phyloP scores from a whole-genome alignment of 2,329 filamentous ascomycete genomes.

The Calonectria hongkongensis region DNA sequence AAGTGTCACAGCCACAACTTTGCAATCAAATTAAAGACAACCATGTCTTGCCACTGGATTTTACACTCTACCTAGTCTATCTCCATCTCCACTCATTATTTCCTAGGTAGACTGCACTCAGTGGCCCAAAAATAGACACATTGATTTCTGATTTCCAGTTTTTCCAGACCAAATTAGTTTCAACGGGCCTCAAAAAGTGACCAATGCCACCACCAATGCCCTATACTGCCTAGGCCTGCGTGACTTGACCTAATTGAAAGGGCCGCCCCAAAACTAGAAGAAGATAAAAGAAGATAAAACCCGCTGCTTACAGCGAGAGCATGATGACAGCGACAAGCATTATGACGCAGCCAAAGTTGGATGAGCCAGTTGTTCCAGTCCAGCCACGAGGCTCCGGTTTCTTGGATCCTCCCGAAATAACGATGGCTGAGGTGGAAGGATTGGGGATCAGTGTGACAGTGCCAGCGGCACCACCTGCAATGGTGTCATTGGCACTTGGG shows the following conservation, averaged over 20 bases:
- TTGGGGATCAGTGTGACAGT: slow-evolving; percentile 50
- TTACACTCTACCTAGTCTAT: slow-evolving; percentile 30
- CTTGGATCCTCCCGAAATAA: slow-evolving; percentile 59
- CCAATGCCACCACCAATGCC: background rate
- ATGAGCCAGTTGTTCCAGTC: slow-evolving; percentile 55
- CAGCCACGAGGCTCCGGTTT: slow-evolving; percentile 57
- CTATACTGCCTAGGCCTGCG: background rate
- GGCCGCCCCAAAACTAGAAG: background rate
- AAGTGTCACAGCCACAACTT: slow-evolving; percentile 14
- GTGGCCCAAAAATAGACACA: slow-evolving; percentile 49
- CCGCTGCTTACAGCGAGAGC: slow-evolving; percentile 56
- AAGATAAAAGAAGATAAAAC: background rate
- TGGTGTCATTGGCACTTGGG: slow-evolving; percentile 57
- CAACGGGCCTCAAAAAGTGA: slow-evolving; percentile 44
- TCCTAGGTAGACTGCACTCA: slow-evolving; percentile 48
- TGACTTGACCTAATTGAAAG: slow-evolving; percentile 5
- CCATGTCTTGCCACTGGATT: slow-evolving; percentile 22
- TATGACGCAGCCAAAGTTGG: slow-evolving; percentile 60
- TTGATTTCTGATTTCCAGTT: slow-evolving; percentile 51
- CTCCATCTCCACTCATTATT: slow-evolving; percentile 47
- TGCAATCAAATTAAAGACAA: background rate
- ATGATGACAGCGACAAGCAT: slow-evolving; percentile 61
- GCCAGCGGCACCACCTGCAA: slow-evolving; percentile 49
- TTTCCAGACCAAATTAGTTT: slow-evolving; percentile 49
- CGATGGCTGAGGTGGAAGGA: slow-evolving; percentile 53